phyloP scores from a whole-genome alignment of 148 eudicot species.

The Camellia granthamiana region DNA sequence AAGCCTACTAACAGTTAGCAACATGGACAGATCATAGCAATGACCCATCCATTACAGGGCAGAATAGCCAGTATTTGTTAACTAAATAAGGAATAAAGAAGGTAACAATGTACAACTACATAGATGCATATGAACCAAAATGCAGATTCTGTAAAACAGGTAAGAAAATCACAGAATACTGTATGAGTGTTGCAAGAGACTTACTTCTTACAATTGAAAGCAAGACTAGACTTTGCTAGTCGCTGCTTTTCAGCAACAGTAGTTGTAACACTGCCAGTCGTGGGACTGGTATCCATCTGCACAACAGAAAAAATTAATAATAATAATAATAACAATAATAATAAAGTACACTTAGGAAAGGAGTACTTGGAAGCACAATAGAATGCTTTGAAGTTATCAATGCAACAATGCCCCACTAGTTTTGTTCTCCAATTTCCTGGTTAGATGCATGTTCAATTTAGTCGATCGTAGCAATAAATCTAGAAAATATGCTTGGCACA shows the following conservation, averaged over 20 bases:
- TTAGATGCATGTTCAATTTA: not conserved
- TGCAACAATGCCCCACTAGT: not conserved
- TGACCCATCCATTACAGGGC: not conserved
- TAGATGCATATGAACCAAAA: not conserved
- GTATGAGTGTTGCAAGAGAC: conserved; percentile 17
- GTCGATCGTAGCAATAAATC: not conserved
- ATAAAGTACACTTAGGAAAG: not conserved
- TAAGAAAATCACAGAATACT: not conserved
- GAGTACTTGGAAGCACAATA: conserved; percentile 6
- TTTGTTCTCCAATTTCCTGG: not conserved
- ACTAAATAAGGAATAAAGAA: not conserved
- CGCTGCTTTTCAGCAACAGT: conserved; percentile 76
- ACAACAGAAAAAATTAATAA: conserved; percentile 7
- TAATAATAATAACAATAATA: not conserved
- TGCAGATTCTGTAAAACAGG: not conserved
- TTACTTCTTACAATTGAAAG: conserved; percentile 88
- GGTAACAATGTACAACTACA: not conserved
- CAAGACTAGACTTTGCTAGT: conserved; percentile 87
- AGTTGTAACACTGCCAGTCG: conserved; percentile 87
- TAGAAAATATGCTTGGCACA: not conserved
- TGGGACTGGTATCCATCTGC: conserved; percentile 94
- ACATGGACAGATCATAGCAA: not conserved
- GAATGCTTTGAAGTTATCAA: not conserved
- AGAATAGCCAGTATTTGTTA: too few species aligned
- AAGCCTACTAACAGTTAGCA: not conserved